Conservation (phyloP, 441 rosid genomes). For the Eruca vesicaria region DNA sequence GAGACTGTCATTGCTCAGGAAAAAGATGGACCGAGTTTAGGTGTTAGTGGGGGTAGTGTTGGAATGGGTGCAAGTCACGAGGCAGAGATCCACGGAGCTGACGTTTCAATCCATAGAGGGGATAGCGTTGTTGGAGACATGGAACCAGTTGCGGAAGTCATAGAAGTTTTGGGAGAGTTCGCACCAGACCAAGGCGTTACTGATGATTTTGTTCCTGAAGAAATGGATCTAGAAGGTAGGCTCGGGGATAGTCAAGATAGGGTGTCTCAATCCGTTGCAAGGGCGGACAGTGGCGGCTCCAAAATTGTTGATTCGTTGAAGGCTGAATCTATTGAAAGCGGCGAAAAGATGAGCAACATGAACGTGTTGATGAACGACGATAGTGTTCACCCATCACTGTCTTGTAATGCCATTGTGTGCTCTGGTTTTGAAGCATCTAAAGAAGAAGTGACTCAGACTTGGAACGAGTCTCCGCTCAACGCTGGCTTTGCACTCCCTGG, state of each 20-base stretch:
- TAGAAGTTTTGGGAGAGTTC: constrained; percentile 97
- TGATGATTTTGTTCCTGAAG: constrained; percentile 88
- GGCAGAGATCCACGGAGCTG: constrained; percentile 98
- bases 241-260: constrained; percentile 94
- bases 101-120: constrained; percentile 83
- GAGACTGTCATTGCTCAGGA: constrained; percentile 84
- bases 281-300: constrained; percentile 98
- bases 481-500: constrained; percentile 37
- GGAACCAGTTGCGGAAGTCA: constrained; percentile 87
- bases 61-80: constrained; percentile 99
- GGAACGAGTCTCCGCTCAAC: constrained; percentile 65
- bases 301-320: constrained; percentile 83
- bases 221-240: constrained; percentile 75
- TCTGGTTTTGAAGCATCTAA: constrained; percentile 73
- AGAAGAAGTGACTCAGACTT: constrained; percentile 65
- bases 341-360: constrained; percentile 79
- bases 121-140: constrained; percentile 90
- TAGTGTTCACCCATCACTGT: constrained; percentile 80
- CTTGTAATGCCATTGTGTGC: constrained; percentile 84
- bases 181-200: constrained; percentile 84
- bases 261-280: constrained; percentile 72
- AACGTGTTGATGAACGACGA: constrained; percentile 63
- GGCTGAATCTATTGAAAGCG: constrained; percentile 96
- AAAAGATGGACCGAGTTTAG: constrained; percentile 87
- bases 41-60: constrained; percentile 98